These are phyloP conservation scores for Adansonia madagascariensis DNA, from an alignment of 441 rosid species.

Conservation along the genomic window DNA sequence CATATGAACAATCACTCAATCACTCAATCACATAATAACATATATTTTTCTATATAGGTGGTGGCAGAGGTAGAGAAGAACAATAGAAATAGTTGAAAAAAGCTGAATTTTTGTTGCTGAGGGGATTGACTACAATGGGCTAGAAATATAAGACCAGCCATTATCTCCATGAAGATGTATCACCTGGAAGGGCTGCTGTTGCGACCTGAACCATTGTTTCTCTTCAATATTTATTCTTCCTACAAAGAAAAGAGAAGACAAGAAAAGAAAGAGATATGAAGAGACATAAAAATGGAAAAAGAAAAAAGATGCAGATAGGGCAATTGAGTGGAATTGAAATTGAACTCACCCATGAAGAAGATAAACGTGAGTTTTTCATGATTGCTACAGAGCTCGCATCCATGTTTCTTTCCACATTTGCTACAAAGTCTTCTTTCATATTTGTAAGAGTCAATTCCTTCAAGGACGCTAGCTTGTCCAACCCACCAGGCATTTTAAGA, in stretches of 20 bases:
- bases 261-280: background rate
- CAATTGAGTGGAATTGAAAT: background rate
- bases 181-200: background rate
- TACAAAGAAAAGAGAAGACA: constrained; percentile 6
- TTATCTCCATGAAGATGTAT: background rate
- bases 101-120: background rate
- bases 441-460: constrained; percentile 23
- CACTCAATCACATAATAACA: background rate
- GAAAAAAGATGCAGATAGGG: background rate
- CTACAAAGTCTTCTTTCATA: constrained; percentile 8
- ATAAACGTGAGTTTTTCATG: background rate
- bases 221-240: constrained; percentile 1
- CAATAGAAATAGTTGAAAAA: background rate
- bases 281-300: background rate
- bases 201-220: background rate
- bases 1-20: background rate
- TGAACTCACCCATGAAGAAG: constrained; percentile 6
- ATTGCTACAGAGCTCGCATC: background rate
- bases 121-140: background rate
- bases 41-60: background rate
- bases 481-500: constrained; percentile 12
- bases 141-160: constrained; percentile 5
- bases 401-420: constrained; percentile 14
- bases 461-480: constrained; percentile 8
- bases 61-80: background rate